phyloP scores from a whole-genome alignment of 805 yeast species.

The Candida yuanshanica region DNA sequence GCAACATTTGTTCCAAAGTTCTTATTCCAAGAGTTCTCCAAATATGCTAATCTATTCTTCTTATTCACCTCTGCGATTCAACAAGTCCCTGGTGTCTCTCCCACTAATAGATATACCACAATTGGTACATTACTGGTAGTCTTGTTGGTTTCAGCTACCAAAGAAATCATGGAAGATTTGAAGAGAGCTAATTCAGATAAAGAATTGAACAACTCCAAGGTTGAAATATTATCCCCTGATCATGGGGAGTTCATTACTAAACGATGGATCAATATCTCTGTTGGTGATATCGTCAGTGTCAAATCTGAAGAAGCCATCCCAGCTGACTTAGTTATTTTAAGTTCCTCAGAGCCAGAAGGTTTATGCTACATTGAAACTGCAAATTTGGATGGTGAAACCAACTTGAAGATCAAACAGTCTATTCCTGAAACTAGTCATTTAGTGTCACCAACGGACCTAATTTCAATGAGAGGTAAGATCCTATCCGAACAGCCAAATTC shows the following conservation, averaged over 20 bases:
- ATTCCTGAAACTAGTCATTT: conserved; percentile 67
- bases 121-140: conserved; percentile 87
- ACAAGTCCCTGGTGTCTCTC: conserved; percentile 95
- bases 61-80: conserved; percentile 88
- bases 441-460: conserved; percentile 58
- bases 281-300: conserved; percentile 87
- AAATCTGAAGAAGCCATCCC: conserved; percentile 88
- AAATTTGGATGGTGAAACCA: conserved; percentile 96
- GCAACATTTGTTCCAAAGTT: conserved; percentile 95
- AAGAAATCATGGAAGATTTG: conserved; percentile 86
- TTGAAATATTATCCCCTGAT: conserved; percentile 50
- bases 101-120: conserved; percentile 93
- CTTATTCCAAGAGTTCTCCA: conserved; percentile 92
- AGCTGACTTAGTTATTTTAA: conserved; percentile 78
- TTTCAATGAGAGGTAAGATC: conserved; percentile 51
- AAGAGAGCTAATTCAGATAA: conserved; percentile 85
- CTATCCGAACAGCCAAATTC: conserved; percentile 91
- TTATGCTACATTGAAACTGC: conserved; percentile 97
- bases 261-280: conserved; percentile 83
- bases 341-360: conserved; percentile 98
- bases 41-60: conserved; percentile 93
- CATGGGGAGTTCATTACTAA: conserved; percentile 58
- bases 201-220: conserved; percentile 77
- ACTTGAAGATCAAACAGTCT: conserved; percentile 90
- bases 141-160: conserved; percentile 82